Percentiles rank a stretch among this genome's conserved stretches.
Evolutionary conservation across 2,329 filamentous ascomycete species (phyloP).

Genomic region (Sclerotinia subarctica): DNA sequence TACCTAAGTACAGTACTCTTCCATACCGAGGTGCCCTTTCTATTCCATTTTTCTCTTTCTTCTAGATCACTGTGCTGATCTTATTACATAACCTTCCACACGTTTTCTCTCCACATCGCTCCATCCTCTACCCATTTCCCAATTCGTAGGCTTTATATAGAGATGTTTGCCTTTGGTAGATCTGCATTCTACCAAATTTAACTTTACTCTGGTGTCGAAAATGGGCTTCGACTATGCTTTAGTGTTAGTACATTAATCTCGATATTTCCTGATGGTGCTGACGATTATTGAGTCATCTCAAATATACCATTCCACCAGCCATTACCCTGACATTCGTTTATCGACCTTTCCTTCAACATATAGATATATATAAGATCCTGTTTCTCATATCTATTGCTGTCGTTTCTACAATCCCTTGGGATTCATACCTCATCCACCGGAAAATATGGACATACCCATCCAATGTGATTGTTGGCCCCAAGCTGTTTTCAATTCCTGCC

Average conservation of each 20-base stretch:
- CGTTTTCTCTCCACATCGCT: background rate
- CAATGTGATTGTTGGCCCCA: slow-evolving; percentile 60
- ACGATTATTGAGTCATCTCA: slow-evolving; percentile 48
- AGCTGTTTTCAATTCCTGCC: slow-evolving; percentile 60
- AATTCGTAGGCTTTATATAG: slow-evolving; percentile 15
- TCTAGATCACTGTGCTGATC: background rate
- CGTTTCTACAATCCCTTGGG: slow-evolving; percentile 69
- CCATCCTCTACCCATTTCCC: background rate
- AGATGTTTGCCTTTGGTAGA: background rate
- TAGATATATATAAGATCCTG: slow-evolving; percentile 60
- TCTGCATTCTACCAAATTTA: slow-evolving; percentile 11
- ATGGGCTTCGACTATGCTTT: slow-evolving; percentile 62
- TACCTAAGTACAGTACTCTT: background rate
- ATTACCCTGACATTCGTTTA: slow-evolving; percentile 56
- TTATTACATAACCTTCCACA: background rate
- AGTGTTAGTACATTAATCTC: slow-evolving; percentile 48
- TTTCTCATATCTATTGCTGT: slow-evolving; percentile 64
- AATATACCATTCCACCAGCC: slow-evolving; percentile 65
- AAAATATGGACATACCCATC: slow-evolving; percentile 69
- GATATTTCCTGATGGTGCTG: background rate
- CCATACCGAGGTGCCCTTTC: background rate
- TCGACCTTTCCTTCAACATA: slow-evolving; percentile 57
- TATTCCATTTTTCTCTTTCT: background rate
- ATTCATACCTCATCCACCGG: slow-evolving; percentile 67
- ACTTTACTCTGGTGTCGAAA: slow-evolving; percentile 16